Conservation (phyloP, 1,139 yeast genomes). For the Yamadazyma aaseri region DNA sequence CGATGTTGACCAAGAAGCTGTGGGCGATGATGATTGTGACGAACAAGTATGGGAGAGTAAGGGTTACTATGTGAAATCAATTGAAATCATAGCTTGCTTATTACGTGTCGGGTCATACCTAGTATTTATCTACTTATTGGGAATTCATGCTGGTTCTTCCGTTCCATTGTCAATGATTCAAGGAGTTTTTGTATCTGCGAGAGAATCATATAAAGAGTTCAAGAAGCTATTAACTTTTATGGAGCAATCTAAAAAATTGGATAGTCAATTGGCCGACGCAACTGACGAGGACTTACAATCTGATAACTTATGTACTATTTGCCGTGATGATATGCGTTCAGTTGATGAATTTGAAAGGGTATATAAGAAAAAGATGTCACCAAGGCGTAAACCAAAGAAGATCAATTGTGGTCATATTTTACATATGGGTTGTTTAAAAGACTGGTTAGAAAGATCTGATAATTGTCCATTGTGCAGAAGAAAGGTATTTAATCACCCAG, state of each 20-base stretch:
- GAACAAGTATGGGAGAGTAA: conserved; percentile 72
- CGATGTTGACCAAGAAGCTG: conserved; percentile 11
- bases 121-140: conserved; percentile 35
- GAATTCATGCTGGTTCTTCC: conserved; percentile 52
- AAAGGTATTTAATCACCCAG: conserved; percentile 46
- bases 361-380: conserved; percentile 24
- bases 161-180: conserved; percentile 68
- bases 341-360: conserved; percentile 28
- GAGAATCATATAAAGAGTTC: conserved; percentile 49
- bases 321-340: conserved; percentile 76
- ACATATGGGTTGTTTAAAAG: conserved; percentile 86
- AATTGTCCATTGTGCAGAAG: conserved; percentile 89
- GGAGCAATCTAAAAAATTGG: conserved; percentile 65
- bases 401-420: conserved; percentile 83
- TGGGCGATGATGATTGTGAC: conserved; percentile 45
- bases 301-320: conserved; percentile 71
- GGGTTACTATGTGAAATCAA: conserved; percentile 54
- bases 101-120: conserved; percentile 38
- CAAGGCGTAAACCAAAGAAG: conserved; percentile 66
- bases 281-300: conserved; percentile 61
- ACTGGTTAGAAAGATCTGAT: conserved; percentile 91
- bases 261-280: conserved; percentile 60
- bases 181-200: conserved; percentile 59
- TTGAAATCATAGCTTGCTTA: conserved; percentile 52
- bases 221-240: conserved; percentile 54